Evolutionary conservation across 2,329 filamentous ascomycete genomes (phyloP), one percentile per base, ranked within the genome.

Genomic region (Monilinia polystroma): DNA sequence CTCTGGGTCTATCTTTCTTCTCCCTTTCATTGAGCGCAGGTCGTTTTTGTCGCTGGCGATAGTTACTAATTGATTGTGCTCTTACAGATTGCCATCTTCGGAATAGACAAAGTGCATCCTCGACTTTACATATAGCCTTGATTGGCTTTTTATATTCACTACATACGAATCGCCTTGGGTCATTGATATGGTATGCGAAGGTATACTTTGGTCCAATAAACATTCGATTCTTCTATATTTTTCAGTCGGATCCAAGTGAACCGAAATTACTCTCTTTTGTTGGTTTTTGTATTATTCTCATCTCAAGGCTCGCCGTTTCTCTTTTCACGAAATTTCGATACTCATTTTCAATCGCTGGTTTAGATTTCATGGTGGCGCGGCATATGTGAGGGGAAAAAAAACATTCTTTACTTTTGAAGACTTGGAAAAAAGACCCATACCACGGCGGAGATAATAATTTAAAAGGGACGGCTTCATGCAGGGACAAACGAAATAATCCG

Each of bases 401-500:
- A 26, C 20, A 43, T 43, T 63, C n/a, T 18, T 63, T 7, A 54
- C 38, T 55, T 54, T 12, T 38, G 23, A 43, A 38, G 35, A 38
- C n/a, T 38, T 29, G 49, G 52, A 43, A 45, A 47, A 45, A 57
- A 43, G 52, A 64, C 14, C 52, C 41, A 23, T 64, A 38, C 41
- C 11, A 56, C 26, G 20, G 52, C 16, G 26, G 32, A 62, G 47
- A 64, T 18, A 14, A 49, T n/a, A 35, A 49, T 51, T 11, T 65
- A 41, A 51, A 38, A 29, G 32, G 35, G 63, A 71, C 73, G 73
- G 70, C 73, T 75, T 73, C 70, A 75, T 75, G 73, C 73, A 75
- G 73, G 71, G 70, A 68, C 72, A 72, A 74, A 71, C 71, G 68
- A 68, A 56, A 70, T 71, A 73, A 70, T 66, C 53, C 52, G 66